phyloP scores from a whole-genome alignment of 2,329 filamentous ascomycete genomes.

The Leptosphaerulina australis region DNA sequence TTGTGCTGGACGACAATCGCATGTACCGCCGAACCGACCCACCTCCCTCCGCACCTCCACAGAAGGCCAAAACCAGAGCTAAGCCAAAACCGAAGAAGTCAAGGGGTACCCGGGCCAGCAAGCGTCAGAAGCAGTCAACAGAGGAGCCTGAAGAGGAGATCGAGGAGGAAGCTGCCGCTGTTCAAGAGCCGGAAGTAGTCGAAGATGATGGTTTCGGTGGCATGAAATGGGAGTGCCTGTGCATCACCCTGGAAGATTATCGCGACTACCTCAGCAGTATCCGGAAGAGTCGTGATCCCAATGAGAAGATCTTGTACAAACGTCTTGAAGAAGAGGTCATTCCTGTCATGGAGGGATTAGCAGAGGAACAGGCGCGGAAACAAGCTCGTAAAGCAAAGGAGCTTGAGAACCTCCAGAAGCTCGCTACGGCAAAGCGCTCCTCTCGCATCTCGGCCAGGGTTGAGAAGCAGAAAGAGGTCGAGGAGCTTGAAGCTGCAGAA shows the following conservation, averaged over 20 bases:
- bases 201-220: constrained; percentile 71
- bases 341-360: constrained; percentile 80
- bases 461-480: constrained; percentile 77
- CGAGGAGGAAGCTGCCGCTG: constrained; percentile 37
- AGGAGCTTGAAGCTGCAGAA: constrained; percentile 72
- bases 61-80: constrained; percentile 58
- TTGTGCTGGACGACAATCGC: constrained; percentile 90
- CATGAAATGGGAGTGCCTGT: constrained; percentile 89
- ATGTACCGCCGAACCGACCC: constrained; percentile 87
- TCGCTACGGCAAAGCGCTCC: constrained; percentile 93
- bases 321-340: constrained; percentile 78
- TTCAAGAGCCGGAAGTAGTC: constrained; percentile 44
- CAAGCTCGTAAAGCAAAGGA: constrained; percentile 78
- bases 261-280: constrained; percentile 72
- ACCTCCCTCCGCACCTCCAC: constrained; percentile 62
- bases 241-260: constrained; percentile 80
- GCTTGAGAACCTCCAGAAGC: constrained; percentile 77
- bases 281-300: constrained; percentile 76
- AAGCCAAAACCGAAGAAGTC: constrained; percentile 63
- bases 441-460: constrained; percentile 83
- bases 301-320: constrained; percentile 79
- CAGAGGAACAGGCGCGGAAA: constrained; percentile 72
- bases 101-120: constrained; percentile 67
- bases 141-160: constrained; percentile 50
- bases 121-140: constrained; percentile 68